These are phyloP conservation scores for Monoraphidium neglectum DNA, from an alignment of 139 green algal genomes.

Conservation along the genomic window DNA sequence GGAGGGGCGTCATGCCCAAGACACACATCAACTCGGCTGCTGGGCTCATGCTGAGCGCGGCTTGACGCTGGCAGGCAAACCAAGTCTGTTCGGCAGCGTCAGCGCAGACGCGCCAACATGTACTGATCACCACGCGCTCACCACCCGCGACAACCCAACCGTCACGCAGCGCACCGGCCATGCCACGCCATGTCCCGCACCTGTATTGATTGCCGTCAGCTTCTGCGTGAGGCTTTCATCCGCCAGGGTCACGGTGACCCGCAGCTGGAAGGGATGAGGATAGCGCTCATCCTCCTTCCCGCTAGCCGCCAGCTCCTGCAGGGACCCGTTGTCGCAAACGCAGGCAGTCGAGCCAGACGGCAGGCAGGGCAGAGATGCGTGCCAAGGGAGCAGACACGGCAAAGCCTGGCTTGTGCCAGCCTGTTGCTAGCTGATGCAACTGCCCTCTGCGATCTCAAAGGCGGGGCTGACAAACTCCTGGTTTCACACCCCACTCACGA, in stretches of 20 bases:
- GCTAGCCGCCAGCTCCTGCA: conserved; percentile 37
- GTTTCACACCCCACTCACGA: conserved; percentile 39
- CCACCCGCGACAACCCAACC: too few relatives aligned
- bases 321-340: not conserved
- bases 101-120: too few relatives aligned
- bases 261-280: conserved; percentile 60
- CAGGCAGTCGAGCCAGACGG: not conserved
- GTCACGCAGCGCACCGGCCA: too few relatives aligned
- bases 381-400: too few relatives aligned
- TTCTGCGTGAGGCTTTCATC: conserved; percentile 37
- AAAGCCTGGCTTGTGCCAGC: too few relatives aligned
- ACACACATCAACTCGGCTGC: too few relatives aligned
- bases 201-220: conserved; percentile 50
- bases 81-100: not conserved
- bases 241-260: conserved; percentile 38
- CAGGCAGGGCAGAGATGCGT: not conserved
- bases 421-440: too few relatives aligned
- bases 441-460: too few relatives aligned
- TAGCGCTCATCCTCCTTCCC: conserved; percentile 35
- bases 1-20: not conserved
- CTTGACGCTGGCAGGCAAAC: not conserved
- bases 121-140: too few relatives aligned
- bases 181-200: conserved; percentile 12
- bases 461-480: too few relatives aligned
- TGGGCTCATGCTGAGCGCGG: too few relatives aligned